Conservation (phyloP, 495 filamentous ascomycete species). For the Xylaria bambusicola region DNA sequence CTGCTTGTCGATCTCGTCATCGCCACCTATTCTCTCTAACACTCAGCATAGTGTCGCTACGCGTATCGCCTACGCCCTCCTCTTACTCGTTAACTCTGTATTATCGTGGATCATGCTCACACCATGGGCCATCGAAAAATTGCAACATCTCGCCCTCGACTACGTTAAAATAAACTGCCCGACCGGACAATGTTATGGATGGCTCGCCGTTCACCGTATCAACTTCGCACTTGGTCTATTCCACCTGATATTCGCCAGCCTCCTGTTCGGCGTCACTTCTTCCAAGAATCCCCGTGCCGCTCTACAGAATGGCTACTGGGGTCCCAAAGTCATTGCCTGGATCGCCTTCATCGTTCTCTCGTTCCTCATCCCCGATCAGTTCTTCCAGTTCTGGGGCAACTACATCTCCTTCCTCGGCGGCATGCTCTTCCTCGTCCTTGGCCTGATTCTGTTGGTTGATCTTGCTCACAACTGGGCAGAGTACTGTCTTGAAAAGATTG, state of each 20-base stretch:
- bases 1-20: not conserved
- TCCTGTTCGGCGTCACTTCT: slow-evolving; percentile 82
- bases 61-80: slow-evolving; percentile 94
- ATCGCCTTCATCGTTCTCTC: slow-evolving; percentile 80
- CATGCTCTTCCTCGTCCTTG: slow-evolving; percentile 91
- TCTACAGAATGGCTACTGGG: slow-evolving; percentile 96
- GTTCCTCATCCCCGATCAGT: slow-evolving; percentile 91
- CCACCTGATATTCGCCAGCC: slow-evolving; percentile 79
- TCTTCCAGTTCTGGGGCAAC: slow-evolving; percentile 96
- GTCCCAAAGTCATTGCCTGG: slow-evolving; percentile 74
- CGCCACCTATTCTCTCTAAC: not conserved
- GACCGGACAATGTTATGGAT: slow-evolving; percentile 89
- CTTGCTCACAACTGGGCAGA: slow-evolving; percentile 98
- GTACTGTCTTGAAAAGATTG: slow-evolving; percentile 90
- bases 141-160: slow-evolving; percentile 86
- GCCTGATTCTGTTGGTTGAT: slow-evolving; percentile 89
- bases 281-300: slow-evolving; percentile 85
- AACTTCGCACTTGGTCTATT: slow-evolving; percentile 96
- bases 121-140: slow-evolving; percentile 94
- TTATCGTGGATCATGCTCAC: slow-evolving; percentile 99
- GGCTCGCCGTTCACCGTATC: slow-evolving; percentile 94
- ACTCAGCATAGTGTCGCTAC: slow-evolving; percentile 75
- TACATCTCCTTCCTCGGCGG: slow-evolving; percentile 88
- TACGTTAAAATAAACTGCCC: slow-evolving; percentile 93
- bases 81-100: slow-evolving; percentile 95